Evolutionary conservation across 495 filamentous ascomycete species (phyloP).

Genomic region (Aspergillus hancockii): DNA sequence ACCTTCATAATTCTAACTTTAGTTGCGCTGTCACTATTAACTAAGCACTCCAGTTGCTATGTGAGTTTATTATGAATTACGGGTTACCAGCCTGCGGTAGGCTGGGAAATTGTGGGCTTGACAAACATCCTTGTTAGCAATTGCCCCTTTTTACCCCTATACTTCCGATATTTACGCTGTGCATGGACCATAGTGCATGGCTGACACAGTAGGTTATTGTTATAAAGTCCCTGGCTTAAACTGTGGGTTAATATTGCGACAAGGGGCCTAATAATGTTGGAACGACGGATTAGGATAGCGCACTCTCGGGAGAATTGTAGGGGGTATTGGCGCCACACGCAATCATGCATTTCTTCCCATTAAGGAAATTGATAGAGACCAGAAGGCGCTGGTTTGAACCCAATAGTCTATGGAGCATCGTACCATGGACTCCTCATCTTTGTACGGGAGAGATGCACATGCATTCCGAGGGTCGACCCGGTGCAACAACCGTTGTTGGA

Average conservation of each 20-base stretch:
- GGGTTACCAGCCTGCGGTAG: slow-evolving; percentile 12
- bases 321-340: not conserved
- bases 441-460: slow-evolving; percentile 6
- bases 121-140: slow-evolving; percentile 22
- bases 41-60: not conserved
- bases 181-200: not conserved
- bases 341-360: not conserved
- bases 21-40: slow-evolving; percentile 5
- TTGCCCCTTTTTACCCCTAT: slow-evolving; percentile 18
- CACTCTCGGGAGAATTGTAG: not conserved
- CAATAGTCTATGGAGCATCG: slow-evolving; percentile 1
- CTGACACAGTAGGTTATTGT: not conserved
- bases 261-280: slow-evolving; percentile 1
- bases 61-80: slow-evolving; percentile 10
- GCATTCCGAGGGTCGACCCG: slow-evolving; percentile 9
- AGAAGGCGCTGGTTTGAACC: not conserved
- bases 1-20: not conserved
- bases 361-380: not conserved
- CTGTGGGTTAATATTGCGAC: not conserved
- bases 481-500: not conserved
- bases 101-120: slow-evolving; percentile 17
- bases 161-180: not conserved
- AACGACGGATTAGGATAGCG: not conserved
- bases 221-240: not conserved
- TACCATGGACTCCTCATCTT: slow-evolving; percentile 3